A percentile compares a stretch with the other conserved stretches of the same genome.
phyloP scores from a whole-genome alignment of 140 eudicot genomes.

The Cichorium intybus region DNA sequence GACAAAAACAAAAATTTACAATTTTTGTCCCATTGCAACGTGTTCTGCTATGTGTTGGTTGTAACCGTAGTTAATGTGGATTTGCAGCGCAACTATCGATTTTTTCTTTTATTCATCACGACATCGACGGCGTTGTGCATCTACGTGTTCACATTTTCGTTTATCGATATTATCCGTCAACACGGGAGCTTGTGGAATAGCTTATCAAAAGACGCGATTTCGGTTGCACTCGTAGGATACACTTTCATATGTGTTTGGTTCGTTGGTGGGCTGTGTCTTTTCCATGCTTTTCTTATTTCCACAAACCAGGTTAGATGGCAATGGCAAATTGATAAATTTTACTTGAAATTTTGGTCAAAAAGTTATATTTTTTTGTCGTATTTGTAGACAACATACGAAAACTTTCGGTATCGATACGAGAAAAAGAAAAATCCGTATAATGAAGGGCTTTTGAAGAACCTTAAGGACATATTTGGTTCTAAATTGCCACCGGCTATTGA shows the following conservation, averaged over 20 bases:
- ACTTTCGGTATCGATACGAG: conserved; percentile 63
- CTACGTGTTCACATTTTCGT: conserved; percentile 60
- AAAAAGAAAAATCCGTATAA: conserved; percentile 72
- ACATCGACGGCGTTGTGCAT: conserved; percentile 57
- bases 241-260: conserved; percentile 71
- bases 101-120: conserved; percentile 53
- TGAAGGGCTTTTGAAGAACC: conserved; percentile 48
- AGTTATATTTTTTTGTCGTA: background rate
- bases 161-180: conserved; percentile 41
- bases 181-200: conserved; percentile 31
- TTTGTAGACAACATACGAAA: conserved; percentile 76
- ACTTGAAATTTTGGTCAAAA: background rate
- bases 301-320: conserved; percentile 63
- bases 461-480: conserved; percentile 49
- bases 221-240: conserved; percentile 43
- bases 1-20: background rate
- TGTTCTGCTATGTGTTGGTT: background rate
- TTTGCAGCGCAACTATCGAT: conserved; percentile 78
- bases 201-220: conserved; percentile 43
- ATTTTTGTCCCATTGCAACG: background rate
- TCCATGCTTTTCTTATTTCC: conserved; percentile 65
- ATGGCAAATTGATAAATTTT: background rate
- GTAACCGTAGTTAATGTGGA: conserved; percentile 25
- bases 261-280: conserved; percentile 70
- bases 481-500: conserved; percentile 51